Evolutionary conservation across 306 rosid genomes (phyloP).

Genomic region (Herpetospermum pedunculosum): DNA sequence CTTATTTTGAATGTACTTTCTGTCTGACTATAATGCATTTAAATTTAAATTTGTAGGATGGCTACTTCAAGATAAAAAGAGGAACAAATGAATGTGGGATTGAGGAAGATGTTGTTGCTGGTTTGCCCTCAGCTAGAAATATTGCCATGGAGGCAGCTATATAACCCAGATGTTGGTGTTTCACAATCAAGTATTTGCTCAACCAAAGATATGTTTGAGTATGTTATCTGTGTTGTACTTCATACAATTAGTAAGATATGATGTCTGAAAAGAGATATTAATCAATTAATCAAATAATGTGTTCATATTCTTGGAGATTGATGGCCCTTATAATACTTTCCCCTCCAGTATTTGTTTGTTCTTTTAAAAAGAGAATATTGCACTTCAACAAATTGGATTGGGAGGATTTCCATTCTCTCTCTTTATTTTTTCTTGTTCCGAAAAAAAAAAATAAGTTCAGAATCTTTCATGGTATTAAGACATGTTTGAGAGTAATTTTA

Average conservation of each 20-base stretch:
- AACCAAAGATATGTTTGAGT: not conserved
- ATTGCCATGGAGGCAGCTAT: slow-evolving; percentile 32
- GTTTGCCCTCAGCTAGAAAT: slow-evolving; percentile 69
- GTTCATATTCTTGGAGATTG: not conserved
- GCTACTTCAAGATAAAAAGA: slow-evolving; percentile 83
- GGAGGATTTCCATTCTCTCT: not conserved
- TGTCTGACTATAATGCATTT: not conserved
- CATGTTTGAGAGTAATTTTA: too few species aligned
- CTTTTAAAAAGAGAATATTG: not conserved
- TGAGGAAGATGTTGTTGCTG: slow-evolving; percentile 69
- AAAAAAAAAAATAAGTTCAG: too few species aligned
- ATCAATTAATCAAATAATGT: not conserved
- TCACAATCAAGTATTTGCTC: not conserved
- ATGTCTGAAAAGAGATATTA: not conserved
- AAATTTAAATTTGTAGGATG: slow-evolving; percentile 49
- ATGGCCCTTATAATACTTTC: not conserved
- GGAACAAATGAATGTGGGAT: slow-evolving; percentile 92
- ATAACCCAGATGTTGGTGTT: slow-evolving; percentile 17
- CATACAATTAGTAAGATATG: not conserved
- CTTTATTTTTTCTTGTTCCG: too few species aligned
- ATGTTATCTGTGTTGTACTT: not conserved
- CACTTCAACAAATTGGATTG: not conserved
- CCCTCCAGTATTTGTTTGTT: not conserved
- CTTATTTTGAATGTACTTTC: not conserved
- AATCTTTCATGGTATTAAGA: not conserved